phyloP scores from a whole-genome alignment of 495 filamentous ascomycete species.

The Aspergillus sparsus region DNA sequence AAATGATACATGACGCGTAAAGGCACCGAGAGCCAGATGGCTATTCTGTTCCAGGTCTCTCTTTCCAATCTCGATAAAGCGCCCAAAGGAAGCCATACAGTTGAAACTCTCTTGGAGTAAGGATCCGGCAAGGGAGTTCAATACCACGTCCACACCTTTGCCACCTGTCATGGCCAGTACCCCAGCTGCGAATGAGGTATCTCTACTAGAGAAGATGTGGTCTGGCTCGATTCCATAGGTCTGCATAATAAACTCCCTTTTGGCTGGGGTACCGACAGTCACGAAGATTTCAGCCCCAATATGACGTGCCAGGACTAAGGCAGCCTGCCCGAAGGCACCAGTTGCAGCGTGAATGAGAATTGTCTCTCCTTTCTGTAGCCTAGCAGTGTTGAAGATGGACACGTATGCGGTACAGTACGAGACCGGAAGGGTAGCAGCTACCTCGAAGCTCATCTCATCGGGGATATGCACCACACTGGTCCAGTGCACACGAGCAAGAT shows the following conservation, averaged over 20 bases:
- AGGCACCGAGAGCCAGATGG: background rate
- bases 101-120: background rate
- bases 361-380: background rate
- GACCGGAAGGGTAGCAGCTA: no score
- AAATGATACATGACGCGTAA: background rate
- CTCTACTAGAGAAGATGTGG: background rate
- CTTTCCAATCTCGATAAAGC: conserved; percentile 1
- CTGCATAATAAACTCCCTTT: background rate
- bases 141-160: conserved; percentile 6
- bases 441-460: no score
- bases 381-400: no score
- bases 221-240: background rate
- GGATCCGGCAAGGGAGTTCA: background rate
- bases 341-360: conserved; percentile 11
- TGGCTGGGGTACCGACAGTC: background rate
- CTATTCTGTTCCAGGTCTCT: background rate
- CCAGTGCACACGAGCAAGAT: background rate
- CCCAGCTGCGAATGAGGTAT: background rate
- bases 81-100: conserved; percentile 4
- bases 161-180: background rate
- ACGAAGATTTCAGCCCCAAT: conserved; percentile 7
- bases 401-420: no score
- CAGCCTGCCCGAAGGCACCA: background rate
- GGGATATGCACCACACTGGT: no score
- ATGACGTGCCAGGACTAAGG: conserved; percentile 2